These are phyloP conservation scores for Triticum timopheevii DNA, from an alignment of 176 grass and related monocot genomes.

Conservation along the genomic window DNA sequence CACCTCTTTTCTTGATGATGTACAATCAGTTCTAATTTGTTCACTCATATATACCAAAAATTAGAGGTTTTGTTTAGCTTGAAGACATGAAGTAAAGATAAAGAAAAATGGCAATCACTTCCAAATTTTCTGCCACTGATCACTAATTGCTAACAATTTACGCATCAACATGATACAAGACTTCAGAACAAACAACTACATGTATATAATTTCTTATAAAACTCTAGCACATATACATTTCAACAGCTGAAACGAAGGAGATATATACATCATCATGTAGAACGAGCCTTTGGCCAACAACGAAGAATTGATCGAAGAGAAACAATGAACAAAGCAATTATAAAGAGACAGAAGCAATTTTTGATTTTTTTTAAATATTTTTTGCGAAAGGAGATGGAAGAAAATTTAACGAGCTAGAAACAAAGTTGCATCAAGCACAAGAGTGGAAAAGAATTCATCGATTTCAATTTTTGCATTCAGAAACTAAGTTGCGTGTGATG, in stretches of 20 bases:
- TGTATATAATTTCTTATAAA: background rate
- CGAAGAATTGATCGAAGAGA: conserved; percentile 21
- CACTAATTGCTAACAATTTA: background rate
- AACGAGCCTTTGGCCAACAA: conserved; percentile 23
- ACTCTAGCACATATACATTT: background rate
- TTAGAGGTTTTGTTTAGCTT: background rate
- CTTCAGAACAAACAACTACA: background rate
- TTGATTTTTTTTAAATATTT: too few relatives aligned
- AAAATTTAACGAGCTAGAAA: background rate
- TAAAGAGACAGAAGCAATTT: background rate
- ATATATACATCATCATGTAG: background rate
- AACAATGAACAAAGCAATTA: background rate
- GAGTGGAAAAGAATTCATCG: background rate
- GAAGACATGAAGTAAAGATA: background rate
- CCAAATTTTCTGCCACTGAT: background rate
- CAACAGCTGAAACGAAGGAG: background rate
- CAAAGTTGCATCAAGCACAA: background rate
- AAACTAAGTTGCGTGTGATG: background rate
- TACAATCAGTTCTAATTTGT: background rate
- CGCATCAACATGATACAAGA: background rate
- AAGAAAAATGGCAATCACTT: background rate
- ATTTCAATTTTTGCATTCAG: conserved; percentile 17
- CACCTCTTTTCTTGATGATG: background rate
- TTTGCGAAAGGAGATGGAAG: background rate
- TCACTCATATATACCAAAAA: background rate